Evolutionary conservation across 2,329 filamentous ascomycete species (phyloP), one percentile per base, ranked within the genome.

Genomic region (Pseudopithomyces maydicus): DNA sequence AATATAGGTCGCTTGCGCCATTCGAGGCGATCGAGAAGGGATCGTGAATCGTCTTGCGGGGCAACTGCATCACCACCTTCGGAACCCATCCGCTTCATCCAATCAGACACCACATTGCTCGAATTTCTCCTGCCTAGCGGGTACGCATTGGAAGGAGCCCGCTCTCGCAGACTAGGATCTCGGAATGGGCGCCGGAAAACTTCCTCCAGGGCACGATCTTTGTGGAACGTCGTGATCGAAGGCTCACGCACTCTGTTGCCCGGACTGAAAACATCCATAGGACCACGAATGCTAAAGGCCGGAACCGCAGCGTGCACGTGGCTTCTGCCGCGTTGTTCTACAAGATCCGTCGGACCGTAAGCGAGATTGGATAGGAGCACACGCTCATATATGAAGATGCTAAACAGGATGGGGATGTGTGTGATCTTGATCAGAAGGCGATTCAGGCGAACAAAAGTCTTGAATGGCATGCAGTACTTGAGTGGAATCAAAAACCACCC

Each of bases 401-500:
- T 83, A 71, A 96, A 92, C 1, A 98, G 78, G 2, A 98, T 84
- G 0, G 94, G 93, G 60, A 95, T 89, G 75, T 98, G 94, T 0
- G 92, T 97, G 41, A 89, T 77, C 72, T 97, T 97, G 80, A 98
- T 97, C 58, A 96, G 86, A 0, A 86, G 89, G n/a, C 94, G 86
- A 73, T 98, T 98, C 61, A 96, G 79, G 70, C 87, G 88, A 62
- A 98, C 88, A 68, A 95, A 98, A 47, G 88, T 85, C 39, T 86
- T 86, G 65, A 97, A 88, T 0, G 92, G 87, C 79, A 97, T 87
- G 66, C 87, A 80, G 72, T 90, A 96, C 61, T 93, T 85, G 43
- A 96, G 75, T 0, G 94, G 94, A 68, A 92, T 92, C 26, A 97
- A 80, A 0, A 94, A 72, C 94, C 93, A 98, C 1, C 91, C 93